A percentile compares a stretch with the other conserved stretches of the same genome.
phyloP scores from a whole-genome alignment of 352 stramenopile genomes.

The Phytophthora cactorum region DNA sequence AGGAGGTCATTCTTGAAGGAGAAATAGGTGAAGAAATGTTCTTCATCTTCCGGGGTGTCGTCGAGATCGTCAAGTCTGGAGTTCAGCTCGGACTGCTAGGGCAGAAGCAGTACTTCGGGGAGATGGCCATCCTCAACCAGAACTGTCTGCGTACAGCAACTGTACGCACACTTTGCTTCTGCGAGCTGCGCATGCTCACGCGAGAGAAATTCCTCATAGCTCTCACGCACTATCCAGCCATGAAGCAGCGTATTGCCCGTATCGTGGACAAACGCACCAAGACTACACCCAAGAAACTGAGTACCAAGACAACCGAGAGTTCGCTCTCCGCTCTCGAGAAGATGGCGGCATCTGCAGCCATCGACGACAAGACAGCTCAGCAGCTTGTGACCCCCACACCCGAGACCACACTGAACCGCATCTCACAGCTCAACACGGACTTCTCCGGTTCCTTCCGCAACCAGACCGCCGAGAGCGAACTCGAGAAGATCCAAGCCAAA shows the following conservation, averaged over 20 bases:
- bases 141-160: constrained; percentile 76
- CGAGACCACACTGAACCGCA: constrained; percentile 69
- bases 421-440: constrained; percentile 90
- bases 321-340: constrained; percentile 57
- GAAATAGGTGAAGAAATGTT: constrained; percentile 89
- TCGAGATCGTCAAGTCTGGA: constrained; percentile 69
- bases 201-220: constrained; percentile 81
- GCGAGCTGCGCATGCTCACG: constrained; percentile 81
- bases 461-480: constrained; percentile 65
- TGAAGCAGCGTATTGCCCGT: constrained; percentile 79
- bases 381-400: constrained; percentile 48
- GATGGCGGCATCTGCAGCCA: constrained; percentile 51
- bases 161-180: constrained; percentile 82
- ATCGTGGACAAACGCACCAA: constrained; percentile 75
- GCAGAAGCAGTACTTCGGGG: constrained; percentile 86
- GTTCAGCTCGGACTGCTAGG: constrained; percentile 70
- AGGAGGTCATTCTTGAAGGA: constrained; percentile 83
- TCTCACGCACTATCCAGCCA: constrained; percentile 71
- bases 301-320: constrained; percentile 30
- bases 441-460: constrained; percentile 80
- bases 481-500: constrained; percentile 79
- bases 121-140: constrained; percentile 84
- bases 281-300: constrained; percentile 35
- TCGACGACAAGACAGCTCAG: constrained; percentile 61
- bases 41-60: constrained; percentile 83